Evolutionary conservation across 345 rosid genomes (phyloP), one percentile per base, ranked within the genome.

Genomic region (Mangifera indica): DNA sequence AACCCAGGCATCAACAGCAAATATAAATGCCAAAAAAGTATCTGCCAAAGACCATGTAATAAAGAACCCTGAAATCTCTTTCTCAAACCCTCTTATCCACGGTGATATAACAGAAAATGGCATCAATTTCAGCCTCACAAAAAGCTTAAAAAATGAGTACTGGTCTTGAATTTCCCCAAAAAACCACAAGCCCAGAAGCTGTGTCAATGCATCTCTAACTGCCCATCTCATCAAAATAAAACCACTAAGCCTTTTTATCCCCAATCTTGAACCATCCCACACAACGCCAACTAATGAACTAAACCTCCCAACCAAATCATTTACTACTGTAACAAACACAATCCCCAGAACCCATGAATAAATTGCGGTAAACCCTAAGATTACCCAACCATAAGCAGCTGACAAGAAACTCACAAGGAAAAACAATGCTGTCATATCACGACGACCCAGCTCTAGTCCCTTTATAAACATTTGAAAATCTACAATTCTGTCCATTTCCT

Each of bases 321-420:
- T 86, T 46, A 85, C 81, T 18, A 91, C 86, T 2, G 88, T 89
- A 22, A 95, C 85, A 66, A 88, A 95, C 64, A 83, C 87, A 74
- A 91, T 77, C 49, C 93, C 99, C 0, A 86, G 40, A 60, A 89
- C 90, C 90, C 89, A 80, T 2, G 99, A 89, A 81, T 92, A 94
- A 49, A 91, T 84, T 9, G 86, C 88, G 4, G 97, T 90, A 63
- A 90, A 94, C 69, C 93, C 97, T 49, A 94, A 81, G 80, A 94
- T 87, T 77, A 90, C 92, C 97, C 95, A 92, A 8, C 97, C 97
- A 80, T 94, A 94, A 37, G 97, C 95, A 5, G 92, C 92, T 34
- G 95, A 90, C 56, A 94, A 67, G 70, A 90, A 89, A 77, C 88
- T 92, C 57, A 90, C 86, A 10, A 94, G 80, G 66, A 85, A 86